Base-by-base conservation (phyloP, 73 alveolate genomes). In the Tetrahymena malaccensis region DNA sequence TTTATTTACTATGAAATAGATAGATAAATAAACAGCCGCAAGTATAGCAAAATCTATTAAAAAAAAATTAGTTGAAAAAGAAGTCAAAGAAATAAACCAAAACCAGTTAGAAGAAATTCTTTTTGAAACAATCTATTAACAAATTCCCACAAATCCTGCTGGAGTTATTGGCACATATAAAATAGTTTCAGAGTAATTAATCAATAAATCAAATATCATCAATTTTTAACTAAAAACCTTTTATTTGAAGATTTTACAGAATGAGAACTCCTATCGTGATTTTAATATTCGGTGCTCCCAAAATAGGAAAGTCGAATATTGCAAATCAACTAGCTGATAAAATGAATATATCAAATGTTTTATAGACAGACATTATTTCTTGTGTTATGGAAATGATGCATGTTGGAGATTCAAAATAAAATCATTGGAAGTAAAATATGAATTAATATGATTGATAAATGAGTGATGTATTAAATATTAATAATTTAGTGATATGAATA, bases 251-350 rank as follows among this genome's bases (percentile, higher is more conserved):
- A 4, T 97, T 97, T 95, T 97, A 97, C 93, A 96, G 97, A 85
- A 94, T 95, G 84, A 93, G 99, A 94, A 85, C 97, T 40, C 99
- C 99, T 21, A 85, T 97, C 55, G 94, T 97, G 43, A 97, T 97
- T n/a, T 85, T 97, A 93, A 95, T 97, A 55, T 95, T 94, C 93
- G 99, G 99, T 40, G 96, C 99, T 21, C 97, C 97, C 85, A 94
- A 97, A 35, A 94, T 95, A 93, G 98, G 99, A 84, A 97, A 96
- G 94, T 94, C 97, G 3, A 94, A 97, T 13, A 85, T 97, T 34
- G 98, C 97, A 1, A 97, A 97, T 33, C 70, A 97, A 33, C 95
- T 97, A 34, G 98, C 98, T 34, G 99, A 97, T 56, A 93, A 98
- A 95, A 85, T 97, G 27, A 97, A 97, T 93, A 95, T 96, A 9